Percentiles rank a stretch among this genome's conserved stretches.
Conservation (phyloP, 495 filamentous ascomycete species). For the Xylaria bambusicola region DNA sequence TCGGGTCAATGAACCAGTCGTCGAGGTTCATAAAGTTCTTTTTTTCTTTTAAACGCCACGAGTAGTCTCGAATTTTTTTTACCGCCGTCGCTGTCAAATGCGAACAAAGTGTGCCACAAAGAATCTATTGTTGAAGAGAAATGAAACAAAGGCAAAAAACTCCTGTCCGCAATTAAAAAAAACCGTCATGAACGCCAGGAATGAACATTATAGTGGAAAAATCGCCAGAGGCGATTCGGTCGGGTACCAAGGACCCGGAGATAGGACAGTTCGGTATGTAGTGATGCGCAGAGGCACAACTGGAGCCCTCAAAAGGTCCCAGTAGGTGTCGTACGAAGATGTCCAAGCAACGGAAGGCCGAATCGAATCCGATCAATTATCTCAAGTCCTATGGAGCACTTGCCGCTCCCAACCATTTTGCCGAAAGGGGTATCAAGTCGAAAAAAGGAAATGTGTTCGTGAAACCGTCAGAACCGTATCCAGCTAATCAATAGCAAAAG, state of each 20-base stretch:
- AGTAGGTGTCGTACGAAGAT: neutral
- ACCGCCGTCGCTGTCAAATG: slow-evolving; percentile 34
- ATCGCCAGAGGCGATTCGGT: slow-evolving; percentile 7
- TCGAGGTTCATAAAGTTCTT: slow-evolving; percentile 28
- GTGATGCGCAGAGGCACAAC: neutral
- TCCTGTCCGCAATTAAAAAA: slow-evolving; percentile 21
- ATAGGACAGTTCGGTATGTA: neutral
- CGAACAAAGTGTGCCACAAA: slow-evolving; percentile 28
- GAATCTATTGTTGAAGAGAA: slow-evolving; percentile 30
- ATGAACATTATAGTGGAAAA: slow-evolving; percentile 22
- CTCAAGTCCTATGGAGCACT: neutral
- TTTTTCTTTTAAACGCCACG: slow-evolving; percentile 34
- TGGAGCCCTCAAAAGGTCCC: neutral
- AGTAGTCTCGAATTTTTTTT: slow-evolving; percentile 27
- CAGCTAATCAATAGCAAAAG: slow-evolving; percentile 22
- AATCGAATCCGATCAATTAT: neutral
- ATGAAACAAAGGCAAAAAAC: slow-evolving; percentile 26
- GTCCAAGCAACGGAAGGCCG: neutral
- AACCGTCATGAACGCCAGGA: slow-evolving; percentile 30
- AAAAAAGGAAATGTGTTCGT: slow-evolving; percentile 35
- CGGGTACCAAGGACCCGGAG: neutral
- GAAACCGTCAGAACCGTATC: slow-evolving; percentile 24
- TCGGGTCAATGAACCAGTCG: slow-evolving; percentile 16
- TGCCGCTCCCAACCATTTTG: neutral
- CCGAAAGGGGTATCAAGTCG: slow-evolving; percentile 34